Evolutionary conservation across 352 stramenopile genomes (phyloP).

Genomic region (Thalassiosira allenii): DNA sequence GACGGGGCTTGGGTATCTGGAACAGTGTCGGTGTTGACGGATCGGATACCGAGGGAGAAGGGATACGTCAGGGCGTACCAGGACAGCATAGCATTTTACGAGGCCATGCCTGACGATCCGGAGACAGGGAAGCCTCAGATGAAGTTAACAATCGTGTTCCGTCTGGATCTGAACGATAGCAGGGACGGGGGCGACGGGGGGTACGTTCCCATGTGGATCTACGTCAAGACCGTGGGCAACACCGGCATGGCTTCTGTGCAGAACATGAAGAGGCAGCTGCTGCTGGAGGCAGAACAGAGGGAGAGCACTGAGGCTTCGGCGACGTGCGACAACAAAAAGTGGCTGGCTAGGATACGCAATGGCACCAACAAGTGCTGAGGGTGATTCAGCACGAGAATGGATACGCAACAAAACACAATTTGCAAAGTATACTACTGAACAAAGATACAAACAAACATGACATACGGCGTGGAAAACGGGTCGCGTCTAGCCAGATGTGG

Average conservation of each 20-base stretch:
- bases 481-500: too few species aligned
- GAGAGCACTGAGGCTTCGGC: too few species aligned
- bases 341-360: conserved; percentile 6
- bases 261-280: conserved; percentile 60
- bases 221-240: conserved; percentile 70
- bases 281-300: conserved; percentile 6
- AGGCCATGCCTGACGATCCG: conserved; percentile 39
- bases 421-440: too few species aligned
- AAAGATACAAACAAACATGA: too few species aligned
- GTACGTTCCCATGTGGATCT: conserved; percentile 72
- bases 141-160: conserved; percentile 70
- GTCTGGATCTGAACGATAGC: conserved; percentile 77
- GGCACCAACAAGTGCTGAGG: too few species aligned
- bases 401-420: too few species aligned
- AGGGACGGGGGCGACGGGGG: conserved; percentile 53
- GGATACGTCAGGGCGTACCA: conserved; percentile 65
- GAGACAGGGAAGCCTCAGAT: conserved; percentile 31
- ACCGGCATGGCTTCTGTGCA: conserved; percentile 60
- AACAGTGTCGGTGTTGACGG: conserved; percentile 62
- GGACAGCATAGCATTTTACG: conserved; percentile 76
- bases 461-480: too few species aligned
- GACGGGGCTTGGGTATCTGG: conserved; percentile 68
- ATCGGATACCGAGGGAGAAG: conserved; percentile 37
- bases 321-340: conserved; percentile 8
- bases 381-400: too few species aligned